Conservation (phyloP, 352 stramenopile species). For the Aphanomyces astaci region DNA sequence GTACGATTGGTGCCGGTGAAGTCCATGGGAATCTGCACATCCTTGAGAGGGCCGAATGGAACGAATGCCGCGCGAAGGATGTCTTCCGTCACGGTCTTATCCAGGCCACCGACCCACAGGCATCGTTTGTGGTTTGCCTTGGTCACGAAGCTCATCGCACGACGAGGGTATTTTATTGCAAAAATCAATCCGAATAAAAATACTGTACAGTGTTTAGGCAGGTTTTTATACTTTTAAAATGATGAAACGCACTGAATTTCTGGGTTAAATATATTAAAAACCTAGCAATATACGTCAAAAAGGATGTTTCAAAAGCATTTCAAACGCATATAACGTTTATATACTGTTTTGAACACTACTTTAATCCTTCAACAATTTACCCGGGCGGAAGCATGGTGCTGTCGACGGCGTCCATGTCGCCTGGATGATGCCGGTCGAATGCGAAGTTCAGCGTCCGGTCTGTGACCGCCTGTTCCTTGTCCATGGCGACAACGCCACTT, state of each 20-base stretch:
- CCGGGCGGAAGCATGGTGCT: neutral
- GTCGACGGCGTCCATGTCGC: neutral
- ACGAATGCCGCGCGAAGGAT: conserved; percentile 48
- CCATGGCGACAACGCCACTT: neutral
- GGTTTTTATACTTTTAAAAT: no score
- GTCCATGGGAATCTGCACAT: conserved; percentile 68
- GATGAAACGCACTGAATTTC: no score
- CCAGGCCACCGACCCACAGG: neutral
- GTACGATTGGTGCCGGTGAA: conserved; percentile 47
- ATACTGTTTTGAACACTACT: neutral
- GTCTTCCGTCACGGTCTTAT: conserved; percentile 2
- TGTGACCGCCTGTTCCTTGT: neutral
- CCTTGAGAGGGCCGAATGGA: conserved; percentile 73
- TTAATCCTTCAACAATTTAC: neutral
- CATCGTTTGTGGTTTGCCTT: conserved; percentile 11
- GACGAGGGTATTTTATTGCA: neutral
- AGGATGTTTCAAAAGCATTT: no score
- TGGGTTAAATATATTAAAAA: no score
- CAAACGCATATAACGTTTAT: no score
- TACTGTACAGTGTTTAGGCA: no score
- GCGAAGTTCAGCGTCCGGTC: neutral
- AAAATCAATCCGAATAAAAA: no score
- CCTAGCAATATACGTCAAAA: no score
- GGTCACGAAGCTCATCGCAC: conserved; percentile 8
- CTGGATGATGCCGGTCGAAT: neutral